phyloP scores from a whole-genome alignment of 2,329 filamentous ascomycete species.

The Stagonosporopsis rhizophila region DNA sequence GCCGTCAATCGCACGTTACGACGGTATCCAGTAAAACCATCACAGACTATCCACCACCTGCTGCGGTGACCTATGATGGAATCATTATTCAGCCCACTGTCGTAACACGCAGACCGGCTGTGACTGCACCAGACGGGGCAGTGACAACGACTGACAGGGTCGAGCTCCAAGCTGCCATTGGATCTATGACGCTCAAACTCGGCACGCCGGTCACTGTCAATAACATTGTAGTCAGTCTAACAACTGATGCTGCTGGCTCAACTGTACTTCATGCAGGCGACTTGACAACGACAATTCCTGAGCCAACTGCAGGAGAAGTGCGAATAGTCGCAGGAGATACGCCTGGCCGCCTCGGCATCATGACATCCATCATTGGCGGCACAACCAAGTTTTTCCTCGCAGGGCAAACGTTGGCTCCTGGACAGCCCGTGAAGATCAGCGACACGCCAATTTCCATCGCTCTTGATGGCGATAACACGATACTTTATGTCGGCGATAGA shows the following conservation, averaged over 20 bases:
- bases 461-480: conserved; percentile 9
- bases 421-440: conserved; percentile 24
- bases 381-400: conserved; percentile 24
- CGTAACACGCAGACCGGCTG: background rate
- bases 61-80: conserved; percentile 1
- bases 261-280: conserved; percentile 26
- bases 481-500: conserved; percentile 24
- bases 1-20: background rate
- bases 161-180: conserved; percentile 18
- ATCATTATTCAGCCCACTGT: background rate
- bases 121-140: background rate
- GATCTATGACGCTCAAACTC: conserved; percentile 18
- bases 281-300: conserved; percentile 23
- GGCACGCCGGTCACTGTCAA: conserved; percentile 20
- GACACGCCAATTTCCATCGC: conserved; percentile 24
- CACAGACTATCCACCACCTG: conserved; percentile 3
- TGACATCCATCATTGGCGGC: conserved; percentile 22
- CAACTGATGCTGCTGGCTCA: conserved; percentile 19
- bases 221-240: conserved; percentile 19
- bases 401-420: conserved; percentile 29
- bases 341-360: conserved; percentile 5
- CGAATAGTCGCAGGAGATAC: background rate
- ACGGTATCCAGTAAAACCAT: background rate
- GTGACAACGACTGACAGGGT: conserved; percentile 1
- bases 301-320: conserved; percentile 1